These are phyloP conservation scores for Populus pruinosa DNA, from an alignment of 345 rosid species.

Conservation along the genomic window DNA sequence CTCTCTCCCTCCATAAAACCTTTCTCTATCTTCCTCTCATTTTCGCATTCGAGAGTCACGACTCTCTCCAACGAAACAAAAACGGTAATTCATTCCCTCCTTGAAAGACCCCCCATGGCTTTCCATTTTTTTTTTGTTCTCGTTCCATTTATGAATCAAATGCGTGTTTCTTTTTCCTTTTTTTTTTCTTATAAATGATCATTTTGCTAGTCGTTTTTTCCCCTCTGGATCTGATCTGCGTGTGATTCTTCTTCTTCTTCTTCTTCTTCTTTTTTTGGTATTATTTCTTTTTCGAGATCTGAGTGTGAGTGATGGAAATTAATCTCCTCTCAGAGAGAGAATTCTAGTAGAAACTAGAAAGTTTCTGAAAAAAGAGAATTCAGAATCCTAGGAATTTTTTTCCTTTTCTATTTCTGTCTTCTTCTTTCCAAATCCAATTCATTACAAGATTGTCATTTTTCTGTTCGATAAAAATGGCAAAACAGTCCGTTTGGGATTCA, in stretches of 20 bases:
- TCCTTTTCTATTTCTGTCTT: background rate
- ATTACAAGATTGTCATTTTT: background rate
- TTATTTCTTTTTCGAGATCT: slow-evolving; percentile 6
- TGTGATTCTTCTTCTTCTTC: background rate
- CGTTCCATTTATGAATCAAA: background rate
- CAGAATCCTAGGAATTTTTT: background rate
- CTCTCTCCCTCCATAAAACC: too few species aligned
- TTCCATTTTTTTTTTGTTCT: background rate
- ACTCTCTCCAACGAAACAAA: background rate
- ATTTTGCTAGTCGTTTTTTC: background rate
- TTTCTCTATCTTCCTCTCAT: background rate
- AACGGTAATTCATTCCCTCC: slow-evolving; percentile 3
- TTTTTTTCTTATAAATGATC: background rate
- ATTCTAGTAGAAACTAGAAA: background rate
- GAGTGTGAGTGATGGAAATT: background rate
- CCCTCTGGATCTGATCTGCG: slow-evolving; percentile 5
- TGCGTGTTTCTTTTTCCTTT: background rate
- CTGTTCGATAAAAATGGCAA: background rate
- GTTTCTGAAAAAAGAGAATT: background rate
- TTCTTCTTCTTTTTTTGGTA: background rate
- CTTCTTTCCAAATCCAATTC: background rate
- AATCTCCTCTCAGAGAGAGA: background rate
- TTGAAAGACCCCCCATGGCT: background rate
- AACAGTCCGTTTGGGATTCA: background rate
- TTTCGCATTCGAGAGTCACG: background rate